phyloP scores from a whole-genome alignment of 2,329 filamentous ascomycete genomes.

The Ambrosiella xylebori region DNA sequence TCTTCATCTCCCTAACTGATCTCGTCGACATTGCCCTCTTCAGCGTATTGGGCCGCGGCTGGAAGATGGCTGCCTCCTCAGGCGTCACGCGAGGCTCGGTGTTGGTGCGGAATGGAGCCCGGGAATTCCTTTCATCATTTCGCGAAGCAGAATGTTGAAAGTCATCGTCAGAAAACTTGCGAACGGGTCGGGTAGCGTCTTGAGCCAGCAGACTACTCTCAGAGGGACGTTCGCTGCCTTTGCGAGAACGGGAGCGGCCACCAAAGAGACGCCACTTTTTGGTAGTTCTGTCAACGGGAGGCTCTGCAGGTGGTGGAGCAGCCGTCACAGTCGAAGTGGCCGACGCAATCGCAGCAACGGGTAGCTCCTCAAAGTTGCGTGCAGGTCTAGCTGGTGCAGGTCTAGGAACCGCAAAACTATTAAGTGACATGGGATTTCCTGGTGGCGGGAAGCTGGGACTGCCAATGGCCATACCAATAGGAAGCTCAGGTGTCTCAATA shows the following conservation, averaged over 20 bases:
- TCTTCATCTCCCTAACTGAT: not conserved
- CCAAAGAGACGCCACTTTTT: conserved; percentile 14
- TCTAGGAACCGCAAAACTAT: not conserved
- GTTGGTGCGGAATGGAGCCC: not conserved
- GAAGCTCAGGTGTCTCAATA: conserved; percentile 19
- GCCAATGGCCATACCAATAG: conserved; percentile 59
- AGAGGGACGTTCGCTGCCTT: not conserved
- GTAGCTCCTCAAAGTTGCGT: not conserved
- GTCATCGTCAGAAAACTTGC: conserved; percentile 2
- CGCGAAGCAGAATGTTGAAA: not conserved
- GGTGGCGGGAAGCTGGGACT: conserved; percentile 31
- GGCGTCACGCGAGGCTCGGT: not conserved
- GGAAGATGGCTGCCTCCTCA: conserved; percentile 11
- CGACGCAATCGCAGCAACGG: not conserved
- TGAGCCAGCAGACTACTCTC: not conserved
- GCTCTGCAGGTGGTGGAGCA: not conserved
- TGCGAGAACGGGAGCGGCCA: conserved; percentile 9
- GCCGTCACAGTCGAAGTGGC: not conserved
- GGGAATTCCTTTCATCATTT: not conserved
- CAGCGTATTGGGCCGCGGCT: conserved; percentile 2
- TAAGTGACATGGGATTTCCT: not conserved
- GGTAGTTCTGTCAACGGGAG: conserved; percentile 6
- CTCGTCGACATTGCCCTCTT: conserved; percentile 3
- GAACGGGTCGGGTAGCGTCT: not conserved
- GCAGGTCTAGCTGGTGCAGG: not conserved